Base-by-base conservation (phyloP, 2,329 filamentous ascomycete species). In the Anthostomella pinea region DNA sequence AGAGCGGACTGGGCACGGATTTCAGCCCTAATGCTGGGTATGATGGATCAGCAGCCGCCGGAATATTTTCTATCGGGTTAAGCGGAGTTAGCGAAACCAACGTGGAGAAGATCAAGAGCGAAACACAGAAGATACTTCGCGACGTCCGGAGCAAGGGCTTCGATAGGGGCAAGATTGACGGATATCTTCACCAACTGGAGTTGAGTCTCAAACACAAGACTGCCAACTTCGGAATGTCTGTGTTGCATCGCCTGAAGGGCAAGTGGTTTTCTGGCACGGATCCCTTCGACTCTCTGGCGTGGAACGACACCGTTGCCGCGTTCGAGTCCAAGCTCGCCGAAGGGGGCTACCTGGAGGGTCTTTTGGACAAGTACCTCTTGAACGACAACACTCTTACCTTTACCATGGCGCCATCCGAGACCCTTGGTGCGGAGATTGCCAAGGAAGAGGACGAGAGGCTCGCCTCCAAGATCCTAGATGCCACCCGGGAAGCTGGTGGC, bases 191-290 rank as follows among this genome's bases (percentile, higher is more conserved):
- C 61, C 91, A 97, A 62, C 68, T 97, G 4, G 93, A 98, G 59
- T 74, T 98, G n/a, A 77, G 83, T 0, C 68, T 97, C 31, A 96
- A 96, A 66, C 89, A 98, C 68, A 97, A 97, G 71, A 96, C 89
- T 1, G 87, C 93, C 36, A 89, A 85, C 54, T 98, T 98, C 57
- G 93, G 93, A 10, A 87, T 96, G 73, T 83, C 83, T 13, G 77
- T 97, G 35, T 79, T 98, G 63, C 87, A 95, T 52, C 81, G 91
- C 26, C 73, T 96, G 6, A 87, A 95, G 58, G 85, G 88, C 2
- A 83, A 85, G 41, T 98, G 93, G 93, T 97, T 98, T 65, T 94
- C 93, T 39, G 93, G 91, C 5, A 81, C 89, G 3, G 87, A 97
- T 59, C 91, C 93, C 0, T 94, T 97, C 63, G 83, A 95, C 48